Base-by-base conservation (phyloP, 352 stramenopile species). In the Pythium insidiosum region DNA sequence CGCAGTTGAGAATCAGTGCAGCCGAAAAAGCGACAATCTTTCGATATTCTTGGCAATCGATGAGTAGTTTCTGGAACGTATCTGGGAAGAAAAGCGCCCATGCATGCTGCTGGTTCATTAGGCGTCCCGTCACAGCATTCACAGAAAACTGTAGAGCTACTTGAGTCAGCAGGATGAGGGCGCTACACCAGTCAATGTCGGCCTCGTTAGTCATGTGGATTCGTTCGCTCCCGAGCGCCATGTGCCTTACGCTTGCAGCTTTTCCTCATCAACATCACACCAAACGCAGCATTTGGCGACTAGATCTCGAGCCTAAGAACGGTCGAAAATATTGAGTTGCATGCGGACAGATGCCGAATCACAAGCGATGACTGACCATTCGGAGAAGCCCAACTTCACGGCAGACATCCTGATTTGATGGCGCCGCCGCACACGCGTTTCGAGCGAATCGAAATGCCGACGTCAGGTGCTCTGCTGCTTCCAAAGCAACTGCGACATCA, bases 61-160 rank as follows among this genome's bases (percentile, higher is more conserved):
- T 68, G 20, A 92, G 52, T 4, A 89, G 49, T 89, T 88, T 89
- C 78, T 91, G 74, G 35, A 89, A 81, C 36, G 73, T 43, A 35
- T 88, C 63, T 2, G 68, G 73, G 43, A 88, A 87, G 58, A 81
- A 85, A 5, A 79, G 45, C 12, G 54, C 47, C 79, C 79, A 92
- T 11, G 67, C 62, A 2, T 54, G 16, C 5, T 46, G 43, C 43
- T 89, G 79, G 29, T 73, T 89, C 5, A 35, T 49, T 0, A 47
- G 33, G 34, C 74, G 63, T 0, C 61, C 59, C 2, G 75, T 72
- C 13, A 84, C 60, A 24, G 52, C 64, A 48, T 92, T 92, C 5
- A 86, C 79, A 12, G 61, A 66, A 50, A 89, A 88, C 52, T 92
- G 79, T 7, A 92, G 63, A 12, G 63, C 66, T 4, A 89, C 69